phyloP scores from a whole-genome alignment of 345 rosid genomes.

The Dipteronia dyeriana region DNA sequence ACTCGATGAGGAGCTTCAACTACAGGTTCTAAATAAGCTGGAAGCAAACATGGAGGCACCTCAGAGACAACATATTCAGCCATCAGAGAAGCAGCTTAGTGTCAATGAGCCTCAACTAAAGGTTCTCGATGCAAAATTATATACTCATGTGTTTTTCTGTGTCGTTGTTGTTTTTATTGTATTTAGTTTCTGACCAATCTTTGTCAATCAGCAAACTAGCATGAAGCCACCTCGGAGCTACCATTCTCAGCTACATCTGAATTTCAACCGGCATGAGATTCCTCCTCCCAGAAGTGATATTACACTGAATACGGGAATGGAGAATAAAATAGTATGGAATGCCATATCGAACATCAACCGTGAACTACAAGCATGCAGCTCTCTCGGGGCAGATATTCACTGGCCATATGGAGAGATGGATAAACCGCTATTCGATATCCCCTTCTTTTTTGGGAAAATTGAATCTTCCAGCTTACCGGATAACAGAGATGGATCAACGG shows the following conservation, averaged over 20 bases:
- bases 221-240: no score
- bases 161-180: not conserved
- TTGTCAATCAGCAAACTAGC: no score
- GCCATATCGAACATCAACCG: no score
- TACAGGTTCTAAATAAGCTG: not conserved
- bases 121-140: not conserved
- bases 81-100: not conserved
- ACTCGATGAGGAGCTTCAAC: not conserved
- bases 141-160: not conserved
- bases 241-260: no score
- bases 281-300: no score
- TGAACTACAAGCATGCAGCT: no score
- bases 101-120: not conserved
- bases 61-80: not conserved
- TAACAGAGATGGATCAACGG: no score
- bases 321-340: no score
- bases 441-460: not conserved
- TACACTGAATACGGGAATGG: no score
- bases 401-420: not conserved
- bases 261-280: no score
- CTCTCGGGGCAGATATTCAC: not conserved
- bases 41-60: not conserved
- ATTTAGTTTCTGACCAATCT: not conserved
- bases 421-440: conserved; percentile 2
- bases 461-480: not conserved